Conservation (phyloP, 1,284 basidiomycete species). For the Cerrena zonata region DNA sequence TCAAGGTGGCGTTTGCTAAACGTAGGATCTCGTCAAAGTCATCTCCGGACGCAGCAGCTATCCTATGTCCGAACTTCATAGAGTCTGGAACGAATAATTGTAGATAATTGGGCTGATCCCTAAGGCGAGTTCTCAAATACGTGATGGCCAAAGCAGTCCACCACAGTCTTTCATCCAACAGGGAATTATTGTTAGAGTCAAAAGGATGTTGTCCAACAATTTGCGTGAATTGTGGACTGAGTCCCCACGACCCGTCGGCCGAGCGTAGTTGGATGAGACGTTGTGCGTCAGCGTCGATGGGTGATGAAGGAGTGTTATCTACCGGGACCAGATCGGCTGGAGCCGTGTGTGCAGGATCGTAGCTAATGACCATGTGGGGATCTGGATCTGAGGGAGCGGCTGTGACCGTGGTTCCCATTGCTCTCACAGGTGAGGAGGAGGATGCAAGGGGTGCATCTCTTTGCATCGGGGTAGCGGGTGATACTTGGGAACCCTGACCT, state of each 20-base stretch:
- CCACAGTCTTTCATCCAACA: conserved; percentile 2
- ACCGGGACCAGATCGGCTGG: neutral
- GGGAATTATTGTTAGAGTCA: neutral
- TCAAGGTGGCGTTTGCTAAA: no score
- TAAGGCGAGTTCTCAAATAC: conserved; percentile 1
- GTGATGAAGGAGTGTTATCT: neutral
- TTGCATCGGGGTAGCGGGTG: neutral
- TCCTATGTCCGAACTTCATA: conserved; percentile 1
- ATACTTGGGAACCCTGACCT: neutral
- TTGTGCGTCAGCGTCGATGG: neutral
- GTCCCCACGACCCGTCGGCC: conserved; percentile 9
- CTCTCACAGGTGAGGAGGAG: neutral
- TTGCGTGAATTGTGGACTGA: neutral
- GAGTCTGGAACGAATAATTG: conserved; percentile 7
- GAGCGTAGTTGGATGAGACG: neutral
- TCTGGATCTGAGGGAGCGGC: neutral
- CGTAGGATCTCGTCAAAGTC: conserved; percentile 6
- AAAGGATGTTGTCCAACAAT: conserved; percentile 5
- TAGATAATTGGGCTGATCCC: neutral
- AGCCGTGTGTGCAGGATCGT: neutral
- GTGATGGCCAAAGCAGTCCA: conserved; percentile 1
- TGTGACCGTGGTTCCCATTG: neutral
- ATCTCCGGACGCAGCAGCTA: neutral
- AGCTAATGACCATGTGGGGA: neutral
- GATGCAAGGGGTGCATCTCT: neutral